These are phyloP conservation scores for Pinguiococcus pyrenoidosus DNA, from an alignment of 108 stramenopile species.

Conservation along the genomic window DNA sequence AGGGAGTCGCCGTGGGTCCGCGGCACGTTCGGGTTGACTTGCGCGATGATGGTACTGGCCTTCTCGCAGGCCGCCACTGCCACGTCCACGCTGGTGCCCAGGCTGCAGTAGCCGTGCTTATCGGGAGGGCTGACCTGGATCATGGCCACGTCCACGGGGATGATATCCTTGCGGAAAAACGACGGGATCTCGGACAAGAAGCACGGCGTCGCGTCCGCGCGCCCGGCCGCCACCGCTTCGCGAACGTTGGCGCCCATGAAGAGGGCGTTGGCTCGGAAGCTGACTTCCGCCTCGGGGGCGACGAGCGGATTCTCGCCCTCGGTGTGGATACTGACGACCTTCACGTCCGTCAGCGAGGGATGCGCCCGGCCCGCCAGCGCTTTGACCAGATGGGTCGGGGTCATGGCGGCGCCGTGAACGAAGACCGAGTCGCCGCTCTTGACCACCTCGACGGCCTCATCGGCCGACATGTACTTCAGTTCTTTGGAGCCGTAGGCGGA, in stretches of 20 bases:
- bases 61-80: constrained; percentile 16
- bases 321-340: neutral
- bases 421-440: too few relatives aligned
- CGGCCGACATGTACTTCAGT: too few relatives aligned
- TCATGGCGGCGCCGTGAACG: too few relatives aligned
- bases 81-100: constrained; percentile 20
- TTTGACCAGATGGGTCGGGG: too few relatives aligned
- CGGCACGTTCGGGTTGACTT: constrained; percentile 18
- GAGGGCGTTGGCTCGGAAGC: constrained; percentile 6
- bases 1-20: constrained; percentile 20
- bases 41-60: constrained; percentile 7
- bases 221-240: constrained; percentile 11
- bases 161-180: constrained; percentile 5
- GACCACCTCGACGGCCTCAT: too few relatives aligned
- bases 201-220: constrained; percentile 21
- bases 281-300: neutral
- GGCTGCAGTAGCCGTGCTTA: constrained; percentile 18
- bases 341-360: too few relatives aligned
- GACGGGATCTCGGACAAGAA: constrained; percentile 24
- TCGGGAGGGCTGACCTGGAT: constrained; percentile 26
- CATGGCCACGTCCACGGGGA: constrained; percentile 21
- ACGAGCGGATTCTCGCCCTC: neutral
- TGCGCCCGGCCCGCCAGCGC: too few relatives aligned
- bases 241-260: constrained; percentile 23
- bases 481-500: too few relatives aligned